phyloP scores from a whole-genome alignment of 176 grass and related monocot species.

The Musa schizocarpa region DNA sequence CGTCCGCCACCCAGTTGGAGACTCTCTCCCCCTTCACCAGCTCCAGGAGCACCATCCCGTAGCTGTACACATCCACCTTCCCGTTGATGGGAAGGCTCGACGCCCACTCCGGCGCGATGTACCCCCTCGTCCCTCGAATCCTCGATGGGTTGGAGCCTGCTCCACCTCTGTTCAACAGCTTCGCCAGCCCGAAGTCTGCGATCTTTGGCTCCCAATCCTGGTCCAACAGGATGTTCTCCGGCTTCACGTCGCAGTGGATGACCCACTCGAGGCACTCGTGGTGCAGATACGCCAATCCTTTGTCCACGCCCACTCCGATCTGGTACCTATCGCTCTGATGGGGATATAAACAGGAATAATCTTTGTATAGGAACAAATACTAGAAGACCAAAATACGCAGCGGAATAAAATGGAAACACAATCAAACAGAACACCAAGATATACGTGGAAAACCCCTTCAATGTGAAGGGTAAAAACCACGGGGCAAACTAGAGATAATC shows the following conservation, averaged over 20 bases:
- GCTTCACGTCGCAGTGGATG: conserved; percentile 52
- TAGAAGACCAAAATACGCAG: no score
- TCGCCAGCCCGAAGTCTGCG: conserved; percentile 52
- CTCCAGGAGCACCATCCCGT: conserved; percentile 13
- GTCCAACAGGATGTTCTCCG: conserved; percentile 53
- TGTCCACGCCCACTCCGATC: conserved; percentile 39
- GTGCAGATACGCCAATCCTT: conserved; percentile 55
- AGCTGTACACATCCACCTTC: conserved; percentile 34
- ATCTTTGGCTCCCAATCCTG: conserved; percentile 44
- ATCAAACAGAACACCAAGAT: no score
- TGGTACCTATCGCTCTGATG: conserved; percentile 35
- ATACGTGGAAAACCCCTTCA: no score
- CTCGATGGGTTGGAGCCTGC: conserved; percentile 17
- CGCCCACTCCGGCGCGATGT: conserved; percentile 32
- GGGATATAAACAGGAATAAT: no score
- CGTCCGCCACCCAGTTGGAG: background rate
- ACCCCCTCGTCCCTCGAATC: conserved; percentile 32
- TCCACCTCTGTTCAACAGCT: conserved; percentile 25
- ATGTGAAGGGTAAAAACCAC: no score
- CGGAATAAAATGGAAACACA: no score
- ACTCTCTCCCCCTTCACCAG: no score
- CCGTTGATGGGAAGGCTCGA: conserved; percentile 24
- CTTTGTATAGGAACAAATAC: no score
- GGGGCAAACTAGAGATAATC: no score
- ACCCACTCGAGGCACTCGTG: conserved; percentile 73